Base-by-base conservation (phyloP, 192 early-diverging fungal species). In the Rhizophagus prolifer region DNA sequence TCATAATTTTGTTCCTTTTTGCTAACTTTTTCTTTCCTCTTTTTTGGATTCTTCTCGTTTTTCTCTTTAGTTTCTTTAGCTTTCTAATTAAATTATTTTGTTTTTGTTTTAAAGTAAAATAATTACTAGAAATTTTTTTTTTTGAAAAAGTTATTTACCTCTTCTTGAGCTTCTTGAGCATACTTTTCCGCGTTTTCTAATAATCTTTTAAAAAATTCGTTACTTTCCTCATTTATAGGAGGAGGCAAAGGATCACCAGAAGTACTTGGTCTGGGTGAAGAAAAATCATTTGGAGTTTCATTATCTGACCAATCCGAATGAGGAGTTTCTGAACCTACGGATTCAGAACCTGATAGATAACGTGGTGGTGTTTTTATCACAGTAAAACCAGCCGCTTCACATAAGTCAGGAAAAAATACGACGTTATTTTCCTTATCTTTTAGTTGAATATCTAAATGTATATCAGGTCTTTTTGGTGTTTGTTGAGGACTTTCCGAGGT, bases 1-100 rank as follows among this genome's bases (percentile, higher is more conserved):
- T 89, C 88, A 41, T 89, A 89, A 4, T 83, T 78, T 65, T 89
- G 65, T 38, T 67, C 65, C n/a, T 67, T 67, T 38, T 67, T 67
- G 21, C n/a, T 67, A n/a, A 34, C 31, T 67, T 36, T 63, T 26
- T 63, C 36, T 67, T 36, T 41, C 8, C 36, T 67, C 41, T 41
- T 67, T 67, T 41, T 67, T 2, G 19, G 28, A 41, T 14, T 41
- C 36, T 67, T 67, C 41, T 44, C 41, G 4, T 12, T 12, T 44
- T 44, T 44, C 10, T 44, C 41, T 1, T 12, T 44, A 44, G 41
- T 10, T 41, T 67, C 34, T 54, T 54, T 54, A 21, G 19, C 21
- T 41, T 67, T 41, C 19, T 41, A n/a, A n/a, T 23, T n/a, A n/a
- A n/a, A n/a, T 9, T 41, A 64, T 36, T n/a, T 31, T 31, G 1